phyloP scores from a whole-genome alignment of 768 basidiomycete genomes.

The Boletus rex-veris region DNA sequence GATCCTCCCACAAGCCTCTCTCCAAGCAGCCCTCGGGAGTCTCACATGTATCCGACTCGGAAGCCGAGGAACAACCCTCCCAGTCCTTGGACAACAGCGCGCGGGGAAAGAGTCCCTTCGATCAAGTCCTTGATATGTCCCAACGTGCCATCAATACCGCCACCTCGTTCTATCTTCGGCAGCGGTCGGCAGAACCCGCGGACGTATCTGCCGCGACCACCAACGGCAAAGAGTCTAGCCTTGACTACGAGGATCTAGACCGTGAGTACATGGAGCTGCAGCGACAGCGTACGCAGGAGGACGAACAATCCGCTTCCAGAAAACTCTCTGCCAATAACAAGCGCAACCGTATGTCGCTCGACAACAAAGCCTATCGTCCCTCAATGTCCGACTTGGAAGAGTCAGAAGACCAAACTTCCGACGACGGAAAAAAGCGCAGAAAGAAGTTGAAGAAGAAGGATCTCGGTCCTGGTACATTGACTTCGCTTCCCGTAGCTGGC shows the following conservation, averaged over 20 bases:
- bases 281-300: conserved; percentile 22
- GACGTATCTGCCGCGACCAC: conserved; percentile 37
- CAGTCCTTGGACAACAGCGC: conserved; percentile 32
- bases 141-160: conserved; percentile 52
- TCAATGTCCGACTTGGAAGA: conserved; percentile 61
- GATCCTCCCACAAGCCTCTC: conserved; percentile 42
- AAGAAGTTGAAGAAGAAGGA: conserved; percentile 49
- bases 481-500: conserved; percentile 62
- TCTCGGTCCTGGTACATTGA: conserved; percentile 52
- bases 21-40: conserved; percentile 51
- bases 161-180: conserved; percentile 59
- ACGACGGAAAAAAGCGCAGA: conserved; percentile 50
- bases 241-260: conserved; percentile 79
- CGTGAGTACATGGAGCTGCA: conserved; percentile 48
- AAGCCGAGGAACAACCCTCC: conserved; percentile 48
- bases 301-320: conserved; percentile 30
- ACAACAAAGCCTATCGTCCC: conserved; percentile 82
- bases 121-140: conserved; percentile 54
- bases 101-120: conserved; percentile 69
- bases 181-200: conserved; percentile 57
- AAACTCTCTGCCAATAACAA: conserved; percentile 37
- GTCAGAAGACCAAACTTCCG: conserved; percentile 59
- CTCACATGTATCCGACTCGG: conserved; percentile 64
- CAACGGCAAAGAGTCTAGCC: conserved; percentile 47
- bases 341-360: conserved; percentile 63